Evolutionary conservation across 176 grass and related monocot genomes (phyloP), one percentile per base, ranked within the genome.

Genomic region (Lolium rigidum): DNA sequence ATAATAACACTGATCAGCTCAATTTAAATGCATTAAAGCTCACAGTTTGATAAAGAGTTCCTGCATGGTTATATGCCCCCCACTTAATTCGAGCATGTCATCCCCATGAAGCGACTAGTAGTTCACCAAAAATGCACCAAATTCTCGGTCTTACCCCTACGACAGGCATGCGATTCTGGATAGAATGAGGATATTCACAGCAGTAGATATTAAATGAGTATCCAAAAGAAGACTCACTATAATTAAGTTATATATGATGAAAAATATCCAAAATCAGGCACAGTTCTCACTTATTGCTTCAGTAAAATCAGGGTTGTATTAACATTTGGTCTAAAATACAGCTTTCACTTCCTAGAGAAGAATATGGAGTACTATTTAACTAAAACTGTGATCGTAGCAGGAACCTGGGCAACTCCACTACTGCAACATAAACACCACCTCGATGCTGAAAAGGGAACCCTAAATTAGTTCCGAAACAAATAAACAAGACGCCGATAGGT

Each of bases 61-160:
- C 24, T 18, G 38, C 10, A 46, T 2, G 0, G 11, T 2, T 46
- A 73, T 70, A 63, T 13, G 39, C 10, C 12, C 9, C 31, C 31
- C 25, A 20, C 38, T 70, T 60, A 76, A 68, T 7, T 5, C 35
- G 80, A 39, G 70, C 28, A 52, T 16, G 80, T 39, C 41, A 67
- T 25, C 39, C 21, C 6, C 13, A 52, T 60, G 8, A 51, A 51
- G 8, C 39, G 16, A 21, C 4, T 61, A 31, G 57, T 7, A 41
- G 9, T 37, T 72, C 6, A 5, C 48, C 4, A 50, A 76, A 80
- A 88, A 70, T 50, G 69, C 22, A 75, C 17, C 46, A 55, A 71
- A 15, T 35, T 38, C 10, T 58, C 48, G 38, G 3, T 56, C 0
- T 15, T 15, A 81, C 9, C 26, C 15, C 37, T 9, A 73, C 38